A percentile compares a stretch with the other conserved stretches of the same genome.
Conservation (phyloP, 495 filamentous ascomycete genomes). For the Niebla homalea region DNA sequence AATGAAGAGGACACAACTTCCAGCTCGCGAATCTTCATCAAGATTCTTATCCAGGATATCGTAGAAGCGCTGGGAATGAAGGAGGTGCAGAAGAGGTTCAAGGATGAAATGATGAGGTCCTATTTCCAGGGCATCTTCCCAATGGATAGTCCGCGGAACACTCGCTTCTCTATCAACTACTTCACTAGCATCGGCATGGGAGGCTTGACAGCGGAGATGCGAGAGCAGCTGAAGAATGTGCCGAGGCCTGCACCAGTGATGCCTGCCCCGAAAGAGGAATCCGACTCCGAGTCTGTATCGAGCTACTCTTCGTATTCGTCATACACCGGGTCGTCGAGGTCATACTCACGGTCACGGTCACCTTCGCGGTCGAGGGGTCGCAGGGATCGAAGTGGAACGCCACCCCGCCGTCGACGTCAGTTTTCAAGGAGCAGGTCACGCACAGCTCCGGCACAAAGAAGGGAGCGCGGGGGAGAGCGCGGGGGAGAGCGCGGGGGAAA, state of each 20-base stretch:
- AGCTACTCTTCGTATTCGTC: constrained; percentile 54
- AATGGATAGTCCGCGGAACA: constrained; percentile 68
- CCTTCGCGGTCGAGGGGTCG: background rate
- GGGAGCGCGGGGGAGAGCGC: background rate
- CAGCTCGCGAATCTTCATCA: constrained; percentile 91
- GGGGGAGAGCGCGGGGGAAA: background rate
- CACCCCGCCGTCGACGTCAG: constrained; percentile 9
- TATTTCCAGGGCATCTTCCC: constrained; percentile 85
- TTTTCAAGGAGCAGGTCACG: constrained; percentile 10
- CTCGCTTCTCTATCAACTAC: constrained; percentile 96
- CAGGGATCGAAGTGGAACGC: background rate
- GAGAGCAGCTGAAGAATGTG: constrained; percentile 73
- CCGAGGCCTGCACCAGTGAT: constrained; percentile 66
- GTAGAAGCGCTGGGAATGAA: constrained; percentile 73
- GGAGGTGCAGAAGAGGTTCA: constrained; percentile 60
- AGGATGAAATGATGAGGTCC: constrained; percentile 62
- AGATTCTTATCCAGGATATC: constrained; percentile 91
- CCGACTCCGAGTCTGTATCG: constrained; percentile 44
- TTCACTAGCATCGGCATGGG: constrained; percentile 97
- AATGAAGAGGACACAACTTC: constrained; percentile 97
- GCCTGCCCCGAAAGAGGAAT: constrained; percentile 35
- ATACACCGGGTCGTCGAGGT: constrained; percentile 34
- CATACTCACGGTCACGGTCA: constrained; percentile 24
- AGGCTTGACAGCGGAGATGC: constrained; percentile 86
- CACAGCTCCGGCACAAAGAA: background rate